Evolutionary conservation across 2,329 filamentous ascomycete species (phyloP), one percentile per base, ranked within the genome.

Genomic region (Hymenoscyphus occultus): DNA sequence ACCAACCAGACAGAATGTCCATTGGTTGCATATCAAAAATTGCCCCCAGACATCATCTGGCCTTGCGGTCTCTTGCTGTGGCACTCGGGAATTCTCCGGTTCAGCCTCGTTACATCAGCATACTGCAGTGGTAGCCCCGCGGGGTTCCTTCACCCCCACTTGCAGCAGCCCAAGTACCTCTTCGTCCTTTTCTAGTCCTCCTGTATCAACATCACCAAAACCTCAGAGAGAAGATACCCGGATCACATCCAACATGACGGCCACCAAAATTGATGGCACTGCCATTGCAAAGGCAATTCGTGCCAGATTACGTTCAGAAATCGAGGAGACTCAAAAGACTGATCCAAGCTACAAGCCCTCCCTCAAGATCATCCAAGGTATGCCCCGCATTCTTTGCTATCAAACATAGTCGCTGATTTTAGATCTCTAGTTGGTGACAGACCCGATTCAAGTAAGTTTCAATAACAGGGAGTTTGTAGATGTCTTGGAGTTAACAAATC

Each of bases 301-400:
- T 68, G 91, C 93, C 81, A 84, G 85, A 68, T 84, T 99, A 74
- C 89, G 89, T 73, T 81, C 81, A 58, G 89, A 97, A 79, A 96
- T 99, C 78, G 84, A 86, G 71, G 83, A 91, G 77, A 90, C 88
- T 77, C 94, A 97, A 79, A 84, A 86, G 79, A 79, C 83, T 67
- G 97, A 97, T 77, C 90, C 94, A 51, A 86, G 93, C 73, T 99
- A 93, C 83, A 88, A 89, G 80, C 95, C 95, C 61, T 90, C 86
- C 70, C 84, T 99, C 77, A 95, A 93, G 78, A 99, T 99, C 77
- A 90, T 99, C 71, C 95, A 99, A 86, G 91, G 92, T 93, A 78
- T 57, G 4, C 19, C 39, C 39, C 28, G 28, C 31, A 14, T 39
- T 40, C 13, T 54, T 54, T 7, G 48, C 42, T 6, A 3, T 19